Conservation (phyloP, 805 yeast species). For the Cyberlindnera meyerae region DNA sequence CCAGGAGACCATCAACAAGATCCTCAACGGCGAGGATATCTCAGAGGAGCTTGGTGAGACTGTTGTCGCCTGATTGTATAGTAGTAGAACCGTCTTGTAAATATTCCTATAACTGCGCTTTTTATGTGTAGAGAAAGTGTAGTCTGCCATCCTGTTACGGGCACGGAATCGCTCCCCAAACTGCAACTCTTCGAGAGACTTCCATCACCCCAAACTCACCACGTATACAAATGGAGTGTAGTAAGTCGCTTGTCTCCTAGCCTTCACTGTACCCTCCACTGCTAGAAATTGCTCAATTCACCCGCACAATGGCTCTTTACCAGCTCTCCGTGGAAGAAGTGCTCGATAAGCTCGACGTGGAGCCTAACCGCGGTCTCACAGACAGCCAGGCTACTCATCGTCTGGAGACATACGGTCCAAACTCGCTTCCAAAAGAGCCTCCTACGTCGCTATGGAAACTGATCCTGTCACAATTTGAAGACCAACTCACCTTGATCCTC, state of each 20-base stretch:
- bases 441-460: slow-evolving; percentile 32
- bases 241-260: neutral
- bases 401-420: slow-evolving; percentile 19
- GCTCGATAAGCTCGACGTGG: slow-evolving; percentile 13
- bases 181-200: neutral
- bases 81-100: neutral
- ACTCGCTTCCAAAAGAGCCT: slow-evolving; percentile 32
- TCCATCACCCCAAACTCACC: neutral
- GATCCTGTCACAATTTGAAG: slow-evolving; percentile 34
- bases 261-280: neutral
- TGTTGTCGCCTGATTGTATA: neutral
- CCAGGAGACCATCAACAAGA: slow-evolving; percentile 49
- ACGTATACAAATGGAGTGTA: too few relatives aligned
- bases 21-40: slow-evolving; percentile 40
- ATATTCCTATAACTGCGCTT: neutral
- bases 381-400: slow-evolving; percentile 13
- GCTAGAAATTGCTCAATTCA: too few relatives aligned
- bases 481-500: slow-evolving; percentile 31
- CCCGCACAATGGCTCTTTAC: slow-evolving; percentile 6
- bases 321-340: slow-evolving; percentile 8
- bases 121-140: neutral
- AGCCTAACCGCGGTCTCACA: slow-evolving; percentile 15
- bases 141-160: slow-evolving; percentile 1
- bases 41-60: slow-evolving; percentile 10
- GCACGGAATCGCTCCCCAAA: neutral